These are phyloP conservation scores for Isabelozyma rhagii DNA, from an alignment of 805 yeast genomes.

Conservation along the genomic window DNA sequence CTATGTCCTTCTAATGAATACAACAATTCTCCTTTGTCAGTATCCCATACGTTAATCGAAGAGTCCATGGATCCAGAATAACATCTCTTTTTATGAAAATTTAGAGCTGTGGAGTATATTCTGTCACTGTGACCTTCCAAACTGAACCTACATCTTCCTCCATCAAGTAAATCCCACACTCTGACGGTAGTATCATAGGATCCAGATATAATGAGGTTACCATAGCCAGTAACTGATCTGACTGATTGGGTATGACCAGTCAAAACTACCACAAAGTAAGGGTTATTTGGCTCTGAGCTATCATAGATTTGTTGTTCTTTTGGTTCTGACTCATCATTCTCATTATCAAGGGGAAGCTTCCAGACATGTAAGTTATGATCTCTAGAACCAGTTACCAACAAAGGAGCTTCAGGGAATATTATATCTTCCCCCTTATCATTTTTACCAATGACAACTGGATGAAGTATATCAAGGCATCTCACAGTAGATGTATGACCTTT, in stretches of 20 bases:
- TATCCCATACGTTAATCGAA: constrained; percentile 86
- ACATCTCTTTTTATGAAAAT: constrained; percentile 71
- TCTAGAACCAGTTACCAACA: constrained; percentile 52
- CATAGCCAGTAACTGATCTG: constrained; percentile 83
- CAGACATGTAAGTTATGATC: constrained; percentile 45
- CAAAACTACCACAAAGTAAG: constrained; percentile 65
- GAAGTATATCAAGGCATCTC: constrained; percentile 81
- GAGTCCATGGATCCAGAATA: constrained; percentile 91
- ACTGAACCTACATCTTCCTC: constrained; percentile 69
- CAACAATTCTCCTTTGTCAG: constrained; percentile 67
- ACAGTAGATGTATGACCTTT: constrained; percentile 92
- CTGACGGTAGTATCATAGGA: constrained; percentile 87
- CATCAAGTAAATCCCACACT: constrained; percentile 79
- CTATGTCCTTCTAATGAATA: constrained; percentile 82
- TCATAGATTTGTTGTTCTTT: constrained; percentile 24
- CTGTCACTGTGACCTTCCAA: constrained; percentile 82
- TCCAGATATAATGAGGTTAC: constrained; percentile 80
- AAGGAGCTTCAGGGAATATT: constrained; percentile 59
- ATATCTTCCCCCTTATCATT: constrained; percentile 57
- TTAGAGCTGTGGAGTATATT: constrained; percentile 86
- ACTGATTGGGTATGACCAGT: constrained; percentile 54
- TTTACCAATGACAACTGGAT: constrained; percentile 61
- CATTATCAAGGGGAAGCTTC: constrained; percentile 54
- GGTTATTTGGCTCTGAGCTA: constrained; percentile 44
- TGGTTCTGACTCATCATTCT: constrained; percentile 29